Evolutionary conservation across 202 grass and related monocot species (phyloP), one percentile per base, ranked within the genome.

Genomic region (Cymbopogon flexuosus): DNA sequence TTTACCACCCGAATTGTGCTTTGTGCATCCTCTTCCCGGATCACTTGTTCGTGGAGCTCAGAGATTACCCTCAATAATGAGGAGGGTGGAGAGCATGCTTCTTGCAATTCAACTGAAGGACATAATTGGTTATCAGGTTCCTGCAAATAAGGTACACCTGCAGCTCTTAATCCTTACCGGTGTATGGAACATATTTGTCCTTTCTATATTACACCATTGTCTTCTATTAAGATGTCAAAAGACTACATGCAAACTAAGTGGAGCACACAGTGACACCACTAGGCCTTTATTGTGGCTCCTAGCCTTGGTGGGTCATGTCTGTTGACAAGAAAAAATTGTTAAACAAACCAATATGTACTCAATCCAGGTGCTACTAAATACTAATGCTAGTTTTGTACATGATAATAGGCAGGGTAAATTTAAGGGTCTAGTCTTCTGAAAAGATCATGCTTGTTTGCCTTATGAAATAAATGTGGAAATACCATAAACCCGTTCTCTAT

Each of bases 41-140:
- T 81, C 84, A 68, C 87, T 99, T 80, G 83, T 95, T 75, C 92
- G 90, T 84, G 92, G 96, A 70, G 96, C 96, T 77, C 96, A 99
- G 77, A 95, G 88, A 60, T 88, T 99, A 72, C 96, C 96, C 65
- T 99, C 96, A 75, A 85, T 99, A 90, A 95, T 99, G 96, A 91
- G 90, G 82, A 92, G 96, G 81, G 92, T 99, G 35, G 96, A 99
- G 85, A 96, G 90, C 87, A 91, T 99, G 90, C 88, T 99, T 91
- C 96, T 99, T 84, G 92, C 96, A 14, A 82, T 99, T 99, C 90
- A 99, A 71, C 84, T 99, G 66, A 99, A 96, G 87, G 88, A 99
- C 63, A 86, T 73, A 82, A 99, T 99, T 64, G 91, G 84, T 84
- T 99, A 89, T 82, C 87, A 90, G 78, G 90, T 99, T 85, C 90